Evolutionary conservation across 2,329 filamentous ascomycete species (phyloP).

Genomic region (Endothia cerciana): DNA sequence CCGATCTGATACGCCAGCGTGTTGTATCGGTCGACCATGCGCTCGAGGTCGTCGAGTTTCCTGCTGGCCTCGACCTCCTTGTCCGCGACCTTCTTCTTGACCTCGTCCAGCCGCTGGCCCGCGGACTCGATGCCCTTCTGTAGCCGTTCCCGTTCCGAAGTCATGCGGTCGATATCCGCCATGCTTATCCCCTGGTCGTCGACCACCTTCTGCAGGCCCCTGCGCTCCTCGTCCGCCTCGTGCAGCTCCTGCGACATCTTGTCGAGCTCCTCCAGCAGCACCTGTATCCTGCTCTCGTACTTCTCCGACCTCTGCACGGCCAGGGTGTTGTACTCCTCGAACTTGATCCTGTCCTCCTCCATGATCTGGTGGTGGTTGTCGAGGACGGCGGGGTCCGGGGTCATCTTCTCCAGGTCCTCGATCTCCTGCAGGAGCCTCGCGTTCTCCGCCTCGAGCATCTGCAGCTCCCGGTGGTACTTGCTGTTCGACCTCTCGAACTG

Average conservation of each 20-base stretch:
- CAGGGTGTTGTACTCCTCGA: constrained; percentile 89
- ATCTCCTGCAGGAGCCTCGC: constrained; percentile 81
- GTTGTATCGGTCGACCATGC: constrained; percentile 88
- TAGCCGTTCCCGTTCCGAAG: constrained; percentile 89
- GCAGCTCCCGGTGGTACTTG: constrained; percentile 81
- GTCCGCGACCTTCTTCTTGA: constrained; percentile 79
- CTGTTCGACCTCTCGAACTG: constrained; percentile 87
- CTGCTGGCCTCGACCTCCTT: constrained; percentile 85
- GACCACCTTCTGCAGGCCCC: constrained; percentile 79
- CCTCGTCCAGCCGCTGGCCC: constrained; percentile 76
- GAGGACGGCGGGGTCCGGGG: constrained; percentile 79
- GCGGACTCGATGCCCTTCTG: constrained; percentile 84
- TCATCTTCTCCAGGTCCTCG: constrained; percentile 84
- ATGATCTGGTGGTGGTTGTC: constrained; percentile 92
- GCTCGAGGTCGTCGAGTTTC: constrained; percentile 91
- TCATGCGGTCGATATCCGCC: constrained; percentile 99
- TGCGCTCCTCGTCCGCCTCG: constrained; percentile 81
- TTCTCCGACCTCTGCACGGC: constrained; percentile 87
- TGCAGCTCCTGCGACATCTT: constrained; percentile 75
- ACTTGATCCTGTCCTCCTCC: constrained; percentile 92
- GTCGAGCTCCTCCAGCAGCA: constrained; percentile 84
- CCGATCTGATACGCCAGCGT: constrained; percentile 91
- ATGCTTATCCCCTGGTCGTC: constrained; percentile 95
- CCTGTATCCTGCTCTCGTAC: constrained; percentile 77
- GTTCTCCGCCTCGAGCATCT: constrained; percentile 85